Base-by-base conservation (phyloP, 2,329 filamentous ascomycete species). In the Apiospora aurea region DNA sequence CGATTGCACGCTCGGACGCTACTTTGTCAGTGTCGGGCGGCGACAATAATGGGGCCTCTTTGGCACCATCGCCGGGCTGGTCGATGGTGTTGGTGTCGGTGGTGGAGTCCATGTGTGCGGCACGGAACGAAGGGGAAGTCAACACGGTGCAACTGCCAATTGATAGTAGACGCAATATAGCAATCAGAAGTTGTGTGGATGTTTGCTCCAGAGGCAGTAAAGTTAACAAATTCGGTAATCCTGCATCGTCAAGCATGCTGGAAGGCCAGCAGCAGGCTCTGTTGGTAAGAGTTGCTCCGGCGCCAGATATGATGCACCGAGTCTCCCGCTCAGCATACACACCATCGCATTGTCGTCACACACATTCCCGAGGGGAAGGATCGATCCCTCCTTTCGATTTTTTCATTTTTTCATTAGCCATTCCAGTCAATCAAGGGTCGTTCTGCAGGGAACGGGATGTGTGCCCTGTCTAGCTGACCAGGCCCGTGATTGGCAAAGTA, bases 21-120 rank as follows among this genome's bases (percentile, higher is more conserved):
- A 38, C 11, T 8, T 34, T 21, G 57, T 18, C 49, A n/a, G n/a
- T 16, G 13, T 29, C 21, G 46, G 29, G 57, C 29, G 57, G 57
- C 51, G 51, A 57, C 57, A 64, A 64, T 64, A 64, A 64, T 41
- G 57, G 29, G 34, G 34, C 34, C n/a, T 41, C 57, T 41, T 64
- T n/a, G 21, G 18, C 57, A 41, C 57, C 10, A 41, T 41, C 34
- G 34, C 34, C 57, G 57, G n/a, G 57, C 29, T 64, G 11, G 34
- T 4, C 21, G 49, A 5, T n/a, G 57, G 21, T 41, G 57, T 24
- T 14, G 57, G 57, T 21, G 57, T 64, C 34, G 26, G 51, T 34
- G 34, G 57, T 64, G 57, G 57, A 24, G 57, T 41, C 57, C 57
- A 64, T 64, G 34, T 64, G 34, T 64, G 34, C 57, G 57, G 34